A percentile compares a stretch with the other conserved stretches of the same genome.
Evolutionary conservation across 257 asterid species (phyloP).

Genomic region (Forsythia suspensa): DNA sequence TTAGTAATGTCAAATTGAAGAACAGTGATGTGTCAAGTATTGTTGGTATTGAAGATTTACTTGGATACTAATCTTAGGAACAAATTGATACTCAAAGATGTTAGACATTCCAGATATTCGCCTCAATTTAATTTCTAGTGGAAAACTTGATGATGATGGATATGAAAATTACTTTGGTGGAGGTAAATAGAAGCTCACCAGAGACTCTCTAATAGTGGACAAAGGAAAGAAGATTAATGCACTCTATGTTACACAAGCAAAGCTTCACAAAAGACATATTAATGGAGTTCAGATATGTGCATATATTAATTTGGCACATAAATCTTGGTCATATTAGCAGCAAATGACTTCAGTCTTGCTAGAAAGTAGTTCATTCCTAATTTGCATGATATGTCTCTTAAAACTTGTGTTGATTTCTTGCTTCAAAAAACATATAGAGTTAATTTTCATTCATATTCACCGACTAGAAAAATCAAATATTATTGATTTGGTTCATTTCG

Average conservation of each 20-base stretch:
- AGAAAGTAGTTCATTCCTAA: background rate
- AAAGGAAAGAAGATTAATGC: background rate
- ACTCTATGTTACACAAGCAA: background rate
- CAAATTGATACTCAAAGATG: slow-evolving; percentile 3
- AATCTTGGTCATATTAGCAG: background rate
- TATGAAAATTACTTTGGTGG: background rate
- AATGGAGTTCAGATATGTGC: background rate
- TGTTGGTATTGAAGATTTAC: background rate
- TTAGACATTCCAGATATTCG: background rate
- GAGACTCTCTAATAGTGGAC: background rate
- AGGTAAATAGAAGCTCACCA: slow-evolving; percentile 11
- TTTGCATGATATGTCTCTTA: background rate
- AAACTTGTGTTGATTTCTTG: background rate
- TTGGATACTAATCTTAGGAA: background rate
- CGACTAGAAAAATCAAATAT: background rate
- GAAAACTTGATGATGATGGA: slow-evolving; percentile 2
- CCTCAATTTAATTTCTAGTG: slow-evolving; percentile 8
- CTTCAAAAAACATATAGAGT: background rate
- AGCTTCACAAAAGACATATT: background rate
- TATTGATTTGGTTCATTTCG: slow-evolving; percentile 4
- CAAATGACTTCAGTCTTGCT: background rate
- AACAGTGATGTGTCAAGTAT: background rate
- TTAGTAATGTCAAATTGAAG: background rate
- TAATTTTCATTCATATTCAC: background rate
- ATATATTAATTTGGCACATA: background rate